Evolutionary conservation across 2,329 filamentous ascomycete genomes (phyloP), one percentile per base, ranked within the genome.

Genomic region (Diaporthe aspalathi): DNA sequence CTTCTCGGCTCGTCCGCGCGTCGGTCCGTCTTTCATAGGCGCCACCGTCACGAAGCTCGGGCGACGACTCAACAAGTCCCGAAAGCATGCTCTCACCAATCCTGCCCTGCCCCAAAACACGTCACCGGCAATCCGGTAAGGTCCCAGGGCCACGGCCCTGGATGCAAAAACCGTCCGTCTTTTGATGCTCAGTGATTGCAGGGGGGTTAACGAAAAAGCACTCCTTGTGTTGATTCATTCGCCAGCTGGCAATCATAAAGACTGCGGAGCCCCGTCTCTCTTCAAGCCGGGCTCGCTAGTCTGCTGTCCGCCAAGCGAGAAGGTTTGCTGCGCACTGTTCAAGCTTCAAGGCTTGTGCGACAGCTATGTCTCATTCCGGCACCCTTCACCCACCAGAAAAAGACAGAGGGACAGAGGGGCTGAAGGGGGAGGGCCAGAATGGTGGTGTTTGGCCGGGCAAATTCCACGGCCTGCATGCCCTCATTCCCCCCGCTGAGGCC

Each of bases 391-490:
- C 60, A 38, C 29, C 43, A 65, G 32, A 14, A 38, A 24, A n/a
- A 50, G 27, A 12, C n/a, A 20, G 60, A 63, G 14, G 60, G 27
- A 32, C 35, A 40, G 54, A 57, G 32, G 27, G 24, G 20, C 29
- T 17, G 43, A 63, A 7, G 60, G 45, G 29, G 45, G 60, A 24
- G 43, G 11, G 40, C 43, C 45, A 63, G 60, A 63, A 49, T 49
- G 43, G 43, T 63, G 43, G 60, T 49, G 60, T 65, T 29, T 65
- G 60, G 45, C 60, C 60, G 60, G 45, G 50, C 45, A 65, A 65
- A 65, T 65, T 65, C 43, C 43, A 47, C 60, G 60, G 60, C 60
- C 60, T 50, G 60, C 70, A 71, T 38, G 56, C 66, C 47, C 62
- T 67, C 68, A 32, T n/a, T 14, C 65, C 40, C 49, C 38, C 47